These are phyloP conservation scores for Sonneratia caseolaris DNA, from an alignment of 345 rosid species.

Conservation along the genomic window DNA sequence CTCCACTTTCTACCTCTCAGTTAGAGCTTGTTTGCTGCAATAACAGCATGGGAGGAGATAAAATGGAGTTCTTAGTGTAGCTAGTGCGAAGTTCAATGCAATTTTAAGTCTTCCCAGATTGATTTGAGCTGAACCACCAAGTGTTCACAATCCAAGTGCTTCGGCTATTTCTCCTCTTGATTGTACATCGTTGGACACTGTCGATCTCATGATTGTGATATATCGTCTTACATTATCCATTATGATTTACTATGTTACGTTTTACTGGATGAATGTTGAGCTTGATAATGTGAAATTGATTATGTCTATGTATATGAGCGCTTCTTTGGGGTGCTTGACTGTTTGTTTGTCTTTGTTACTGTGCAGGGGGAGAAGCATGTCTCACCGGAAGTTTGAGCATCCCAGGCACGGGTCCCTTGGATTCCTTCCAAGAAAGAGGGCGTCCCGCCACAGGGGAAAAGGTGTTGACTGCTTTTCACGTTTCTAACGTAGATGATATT, in stretches of 20 bases:
- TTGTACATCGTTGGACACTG: no score
- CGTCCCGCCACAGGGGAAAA: constrained; percentile 81
- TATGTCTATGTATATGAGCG: no score
- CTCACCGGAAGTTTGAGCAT: constrained; percentile 94
- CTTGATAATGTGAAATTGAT: not conserved
- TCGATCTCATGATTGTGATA: no score
- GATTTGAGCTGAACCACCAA: not conserved
- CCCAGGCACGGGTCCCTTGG: constrained; percentile 98
- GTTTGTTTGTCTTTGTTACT: not conserved
- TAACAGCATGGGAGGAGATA: not conserved
- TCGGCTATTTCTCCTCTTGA: no score
- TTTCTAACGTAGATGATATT: not conserved
- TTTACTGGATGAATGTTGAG: not conserved
- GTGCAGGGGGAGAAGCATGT: constrained; percentile 38
- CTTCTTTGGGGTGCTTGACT: not conserved
- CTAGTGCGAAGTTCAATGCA: not conserved
- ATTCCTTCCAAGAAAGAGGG: constrained; percentile 83
- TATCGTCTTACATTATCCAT: no score
- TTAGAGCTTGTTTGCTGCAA: not conserved
- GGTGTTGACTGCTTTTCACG: constrained; percentile 18
- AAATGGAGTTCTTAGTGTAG: not conserved
- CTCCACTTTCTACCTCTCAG: not conserved
- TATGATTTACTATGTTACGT: no score
- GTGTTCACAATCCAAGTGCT: no score
- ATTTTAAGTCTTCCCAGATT: not conserved